These are phyloP conservation scores for Lantana camara DNA, from an alignment of 257 asterid genomes.

Conservation along the genomic window DNA sequence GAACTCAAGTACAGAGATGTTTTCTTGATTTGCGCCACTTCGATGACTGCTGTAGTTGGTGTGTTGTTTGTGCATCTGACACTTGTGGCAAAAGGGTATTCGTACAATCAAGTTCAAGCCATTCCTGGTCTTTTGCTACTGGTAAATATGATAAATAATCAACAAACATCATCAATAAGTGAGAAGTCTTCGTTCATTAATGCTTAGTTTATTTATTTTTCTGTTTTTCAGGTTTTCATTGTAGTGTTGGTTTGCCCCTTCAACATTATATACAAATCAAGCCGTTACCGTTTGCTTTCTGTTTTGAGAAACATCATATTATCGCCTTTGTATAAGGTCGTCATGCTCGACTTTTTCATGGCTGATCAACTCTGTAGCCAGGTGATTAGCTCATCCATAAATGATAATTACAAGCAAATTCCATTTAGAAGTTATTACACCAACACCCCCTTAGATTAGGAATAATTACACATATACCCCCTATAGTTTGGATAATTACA, in stretches of 20 bases:
- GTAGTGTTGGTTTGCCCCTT: slow-evolving; percentile 70
- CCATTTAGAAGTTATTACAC: too few relatives aligned
- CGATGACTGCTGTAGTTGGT: slow-evolving; percentile 84
- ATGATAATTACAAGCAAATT: too few relatives aligned
- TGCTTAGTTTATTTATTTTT: not conserved
- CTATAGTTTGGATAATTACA: too few relatives aligned
- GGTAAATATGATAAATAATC: slow-evolving; percentile 39
- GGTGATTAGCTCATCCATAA: slow-evolving; percentile 38
- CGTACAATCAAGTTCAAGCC: slow-evolving; percentile 61
- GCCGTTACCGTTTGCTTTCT: slow-evolving; percentile 70
- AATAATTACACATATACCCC: too few relatives aligned
- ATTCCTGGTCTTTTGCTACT: slow-evolving; percentile 76
- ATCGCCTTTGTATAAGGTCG: slow-evolving; percentile 85
- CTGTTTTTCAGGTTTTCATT: slow-evolving; percentile 53
- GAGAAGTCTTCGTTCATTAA: not conserved
- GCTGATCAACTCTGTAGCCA: slow-evolving; percentile 99
- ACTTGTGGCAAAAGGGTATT: slow-evolving; percentile 71
- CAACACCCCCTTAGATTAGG: too few relatives aligned
- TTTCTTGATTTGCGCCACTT: slow-evolving; percentile 79
- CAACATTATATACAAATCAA: slow-evolving; percentile 78
- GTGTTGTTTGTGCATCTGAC: slow-evolving; percentile 69
- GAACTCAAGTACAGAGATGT: slow-evolving; percentile 85
- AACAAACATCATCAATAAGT: not conserved
- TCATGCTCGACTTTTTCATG: slow-evolving; percentile 93
- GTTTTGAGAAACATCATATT: slow-evolving; percentile 68